Evolutionary conservation across 257 asterid genomes (phyloP), one percentile per base, ranked within the genome.

Genomic region (Leonotis leonurus): DNA sequence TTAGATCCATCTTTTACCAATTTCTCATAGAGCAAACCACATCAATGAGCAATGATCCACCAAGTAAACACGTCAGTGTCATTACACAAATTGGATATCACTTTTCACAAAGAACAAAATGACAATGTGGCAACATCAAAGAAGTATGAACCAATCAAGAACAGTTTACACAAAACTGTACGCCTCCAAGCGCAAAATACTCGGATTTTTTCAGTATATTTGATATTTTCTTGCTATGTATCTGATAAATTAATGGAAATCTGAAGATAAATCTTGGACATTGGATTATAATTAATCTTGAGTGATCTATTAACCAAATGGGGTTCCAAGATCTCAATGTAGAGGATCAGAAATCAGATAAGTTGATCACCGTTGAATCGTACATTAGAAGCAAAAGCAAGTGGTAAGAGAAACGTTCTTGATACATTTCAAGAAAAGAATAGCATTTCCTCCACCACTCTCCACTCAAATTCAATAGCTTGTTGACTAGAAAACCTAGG

Each of bases 401-500:
- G 25, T 37, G 8, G 29, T 46, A 20, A 30, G 33, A 30, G 12
- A 18, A 5, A 0, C 6, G 8, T 33, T 12, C 33, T 22, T 22
- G 22, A n/a, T 21, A 71, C 68, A 57, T 64, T 22, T 46, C 27
- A 4, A 36, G 44, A 26, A 62, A 58, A 56, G n/a, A n/a, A 52
- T 4, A 70, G 36, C 53, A 70, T 14, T 53, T n/a, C n/a, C n/a
- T 22, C 46, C 53, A 18, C 45, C 59, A 46, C 59, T 41, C 32
- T 56, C 45, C 37, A 48, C 70, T 56, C 33, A 59, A 70, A 36
- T 26, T 52, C 69, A 13, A 72, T 43, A 26, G 20, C 21, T 11
- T 29, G 55, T 60, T 36, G 55, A 37, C 73, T 35, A 24, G 21
- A 37, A 56, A 56, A 36, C 29, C 8, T 4, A 46, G 5, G 49